Conservation (phyloP, 352 stramenopile genomes). For the Globisporangium alternatum region DNA sequence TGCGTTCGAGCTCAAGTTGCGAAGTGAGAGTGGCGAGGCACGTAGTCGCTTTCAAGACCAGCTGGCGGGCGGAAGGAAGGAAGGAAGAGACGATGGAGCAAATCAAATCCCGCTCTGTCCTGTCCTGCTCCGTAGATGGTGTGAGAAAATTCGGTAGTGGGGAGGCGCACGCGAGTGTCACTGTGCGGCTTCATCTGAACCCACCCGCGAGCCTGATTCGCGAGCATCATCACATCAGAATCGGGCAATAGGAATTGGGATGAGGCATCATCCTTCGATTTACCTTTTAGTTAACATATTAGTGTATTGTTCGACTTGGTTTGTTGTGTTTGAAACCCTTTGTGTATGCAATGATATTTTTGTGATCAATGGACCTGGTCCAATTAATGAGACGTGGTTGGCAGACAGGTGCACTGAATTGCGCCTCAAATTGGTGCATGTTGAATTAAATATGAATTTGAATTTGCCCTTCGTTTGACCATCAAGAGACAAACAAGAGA, state of each 20-base stretch:
- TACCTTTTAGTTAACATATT: not conserved
- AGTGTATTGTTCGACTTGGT: no score
- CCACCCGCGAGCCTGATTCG: not conserved
- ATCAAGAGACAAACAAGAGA: no score
- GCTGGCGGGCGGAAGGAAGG: not conserved
- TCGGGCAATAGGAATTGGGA: not conserved
- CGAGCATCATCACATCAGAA: constrained; percentile 3
- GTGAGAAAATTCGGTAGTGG: constrained; percentile 5
- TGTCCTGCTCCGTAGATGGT: not conserved
- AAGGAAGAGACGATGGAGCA: not conserved
- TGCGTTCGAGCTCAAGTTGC: not conserved
- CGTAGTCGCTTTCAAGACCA: no score
- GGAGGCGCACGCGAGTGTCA: not conserved
- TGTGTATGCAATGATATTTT: no score
- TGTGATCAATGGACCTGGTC: no score
- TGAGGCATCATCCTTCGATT: not conserved
- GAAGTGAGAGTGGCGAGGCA: not conserved
- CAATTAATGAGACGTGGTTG: no score
- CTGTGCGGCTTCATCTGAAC: not conserved
- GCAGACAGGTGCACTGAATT: no score
- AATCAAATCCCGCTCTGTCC: not conserved
- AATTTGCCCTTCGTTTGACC: not conserved
- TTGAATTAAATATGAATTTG: not conserved
- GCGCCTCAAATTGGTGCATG: not conserved
- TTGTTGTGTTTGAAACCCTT: no score